A percentile compares a stretch with the other conserved stretches of the same genome.
Evolutionary conservation across 495 filamentous ascomycete genomes (phyloP).

Genomic region (Lasiosphaeris hirsuta): DNA sequence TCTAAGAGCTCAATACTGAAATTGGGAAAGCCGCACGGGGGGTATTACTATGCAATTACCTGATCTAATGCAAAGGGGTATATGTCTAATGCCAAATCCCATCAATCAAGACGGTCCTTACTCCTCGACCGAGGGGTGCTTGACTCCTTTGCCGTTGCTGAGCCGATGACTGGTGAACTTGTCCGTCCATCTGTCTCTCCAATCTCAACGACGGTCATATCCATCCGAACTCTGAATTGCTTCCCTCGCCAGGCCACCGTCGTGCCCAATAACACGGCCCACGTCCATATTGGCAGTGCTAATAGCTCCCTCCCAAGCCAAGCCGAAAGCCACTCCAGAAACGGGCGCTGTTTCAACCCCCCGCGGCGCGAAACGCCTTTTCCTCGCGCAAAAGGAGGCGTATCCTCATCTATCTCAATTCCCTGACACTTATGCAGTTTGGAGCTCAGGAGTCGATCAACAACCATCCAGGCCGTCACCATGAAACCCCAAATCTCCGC

Average conservation of each 20-base stretch:
- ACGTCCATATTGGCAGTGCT: constrained; percentile 82
- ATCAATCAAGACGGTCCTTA: constrained; percentile 33
- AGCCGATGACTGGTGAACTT: not conserved
- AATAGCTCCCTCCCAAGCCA: constrained; percentile 84
- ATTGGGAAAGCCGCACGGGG: not conserved
- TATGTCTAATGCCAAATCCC: not conserved
- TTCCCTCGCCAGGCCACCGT: constrained; percentile 85
- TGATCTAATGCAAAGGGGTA: constrained; percentile 11
- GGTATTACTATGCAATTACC: not conserved
- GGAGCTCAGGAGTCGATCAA: constrained; percentile 71
- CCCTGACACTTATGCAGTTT: constrained; percentile 67
- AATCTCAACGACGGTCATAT: constrained; percentile 70
- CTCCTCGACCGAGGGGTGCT: constrained; percentile 18
- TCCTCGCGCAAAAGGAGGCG: constrained; percentile 66
- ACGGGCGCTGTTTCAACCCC: constrained; percentile 48
- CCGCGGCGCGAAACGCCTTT: constrained; percentile 22
- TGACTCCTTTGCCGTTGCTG: not conserved
- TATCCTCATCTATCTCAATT: constrained; percentile 68
- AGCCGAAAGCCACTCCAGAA: constrained; percentile 69
- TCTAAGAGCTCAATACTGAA: no score
- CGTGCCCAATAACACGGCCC: constrained; percentile 78
- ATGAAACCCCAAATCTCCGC: constrained; percentile 59
- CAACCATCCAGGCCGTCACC: constrained; percentile 64
- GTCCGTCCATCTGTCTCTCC: constrained; percentile 2
- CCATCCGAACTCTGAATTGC: constrained; percentile 74